Evolutionary conservation across 2,329 filamentous ascomycete genomes (phyloP).

Genomic region (Blastomyces gilchristii): DNA sequence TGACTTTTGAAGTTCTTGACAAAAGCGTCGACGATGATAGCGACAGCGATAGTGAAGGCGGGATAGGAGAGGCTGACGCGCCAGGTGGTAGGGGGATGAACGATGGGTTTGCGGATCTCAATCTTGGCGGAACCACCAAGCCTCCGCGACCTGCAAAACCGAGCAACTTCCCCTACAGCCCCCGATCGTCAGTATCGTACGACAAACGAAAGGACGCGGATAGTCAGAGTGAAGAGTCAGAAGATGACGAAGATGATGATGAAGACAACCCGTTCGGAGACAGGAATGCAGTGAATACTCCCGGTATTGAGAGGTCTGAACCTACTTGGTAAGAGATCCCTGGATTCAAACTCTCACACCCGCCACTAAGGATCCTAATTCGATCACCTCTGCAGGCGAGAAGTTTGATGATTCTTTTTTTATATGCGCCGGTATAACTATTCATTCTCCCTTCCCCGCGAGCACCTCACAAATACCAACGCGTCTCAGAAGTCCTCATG

Average conservation of each 20-base stretch:
- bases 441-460: neutral
- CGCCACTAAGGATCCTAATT: neutral
- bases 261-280: conserved; percentile 85
- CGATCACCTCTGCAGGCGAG: conserved; percentile 1
- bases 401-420: conserved; percentile 6
- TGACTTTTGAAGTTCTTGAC: conserved; percentile 90
- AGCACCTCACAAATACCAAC: neutral
- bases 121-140: conserved; percentile 26
- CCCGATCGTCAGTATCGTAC: conserved; percentile 15
- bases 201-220: conserved; percentile 32
- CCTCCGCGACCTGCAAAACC: conserved; percentile 48
- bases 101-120: conserved; percentile 27
- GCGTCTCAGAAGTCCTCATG: neutral
- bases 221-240: conserved; percentile 48
- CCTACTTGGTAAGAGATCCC: conserved; percentile 25
- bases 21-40: conserved; percentile 50
- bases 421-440: neutral
- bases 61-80: conserved; percentile 5
- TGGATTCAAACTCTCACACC: neutral
- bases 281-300: conserved; percentile 50
- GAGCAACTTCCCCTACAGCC: conserved; percentile 40
- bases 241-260: conserved; percentile 51
- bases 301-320: conserved; percentile 24
- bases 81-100: conserved; percentile 20
- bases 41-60: conserved; percentile 49